Conservation (phyloP, 176 grass and related monocot species). For the Chrysopogon serrulatus region DNA sequence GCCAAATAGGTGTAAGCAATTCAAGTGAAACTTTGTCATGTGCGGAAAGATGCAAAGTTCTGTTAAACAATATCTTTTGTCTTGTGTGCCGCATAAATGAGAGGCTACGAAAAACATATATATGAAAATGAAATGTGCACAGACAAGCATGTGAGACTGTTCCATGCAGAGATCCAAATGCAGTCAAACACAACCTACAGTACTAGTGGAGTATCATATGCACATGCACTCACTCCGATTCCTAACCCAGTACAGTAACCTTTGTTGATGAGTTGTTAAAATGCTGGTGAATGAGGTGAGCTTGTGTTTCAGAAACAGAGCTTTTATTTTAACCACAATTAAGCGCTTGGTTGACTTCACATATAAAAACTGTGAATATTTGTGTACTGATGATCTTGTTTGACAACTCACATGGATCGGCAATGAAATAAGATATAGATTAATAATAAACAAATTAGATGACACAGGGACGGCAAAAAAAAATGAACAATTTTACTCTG, state of each 20-base stretch:
- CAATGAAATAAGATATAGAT: background rate
- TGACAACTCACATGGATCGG: background rate
- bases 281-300: background rate
- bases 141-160: conserved; percentile 39
- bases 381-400: background rate
- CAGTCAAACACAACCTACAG: conserved; percentile 33
- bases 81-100: conserved; percentile 19
- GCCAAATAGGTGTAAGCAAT: background rate
- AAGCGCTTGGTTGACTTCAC: background rate
- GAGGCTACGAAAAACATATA: background rate
- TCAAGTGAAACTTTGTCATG: background rate
- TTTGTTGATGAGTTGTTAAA: conserved; percentile 23
- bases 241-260: background rate
- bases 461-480: background rate
- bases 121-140: conserved; percentile 8
- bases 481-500: no score
- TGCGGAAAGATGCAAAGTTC: background rate
- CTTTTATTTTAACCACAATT: background rate
- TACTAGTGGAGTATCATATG: background rate
- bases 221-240: conserved; percentile 16
- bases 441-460: background rate
- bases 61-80: conserved; percentile 27
- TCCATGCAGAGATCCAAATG: conserved; percentile 39
- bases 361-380: background rate
- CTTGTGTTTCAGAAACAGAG: background rate